Percentiles rank a stretch among this genome's conserved stretches.
Evolutionary conservation across 352 stramenopile genomes (phyloP).

Genomic region (Globisporangium sylvaticum): DNA sequence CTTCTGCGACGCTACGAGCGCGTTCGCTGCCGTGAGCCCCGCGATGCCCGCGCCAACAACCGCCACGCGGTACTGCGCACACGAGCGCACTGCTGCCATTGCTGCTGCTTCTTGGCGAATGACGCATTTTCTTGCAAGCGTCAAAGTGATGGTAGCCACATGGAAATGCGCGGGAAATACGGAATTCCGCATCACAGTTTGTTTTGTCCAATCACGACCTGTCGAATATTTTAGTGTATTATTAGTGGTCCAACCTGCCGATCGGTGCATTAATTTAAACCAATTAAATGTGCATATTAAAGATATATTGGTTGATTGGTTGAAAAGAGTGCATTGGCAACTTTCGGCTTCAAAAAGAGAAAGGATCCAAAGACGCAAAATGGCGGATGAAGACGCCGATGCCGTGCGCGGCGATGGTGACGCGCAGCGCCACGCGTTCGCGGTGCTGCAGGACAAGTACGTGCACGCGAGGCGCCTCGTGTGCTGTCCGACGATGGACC

Average conservation of each 20-base stretch:
- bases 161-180: neutral
- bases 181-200: neutral
- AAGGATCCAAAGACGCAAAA: constrained; percentile 1
- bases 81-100: neutral
- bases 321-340: neutral
- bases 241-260: no score
- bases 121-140: neutral
- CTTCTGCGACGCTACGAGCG: constrained; percentile 29
- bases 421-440: constrained; percentile 28
- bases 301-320: no score
- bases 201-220: neutral
- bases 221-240: neutral
- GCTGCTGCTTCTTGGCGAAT: neutral
- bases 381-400: neutral
- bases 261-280: no score
- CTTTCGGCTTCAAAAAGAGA: neutral
- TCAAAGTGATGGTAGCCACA: neutral
- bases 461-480: constrained; percentile 40
- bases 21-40: constrained; percentile 40
- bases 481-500: constrained; percentile 78
- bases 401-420: neutral
- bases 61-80: constrained; percentile 24
- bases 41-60: constrained; percentile 47
- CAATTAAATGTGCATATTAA: no score
- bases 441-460: constrained; percentile 71